phyloP scores from a whole-genome alignment of 2,329 filamentous ascomycete genomes.

The Talaromyces sp. region DNA sequence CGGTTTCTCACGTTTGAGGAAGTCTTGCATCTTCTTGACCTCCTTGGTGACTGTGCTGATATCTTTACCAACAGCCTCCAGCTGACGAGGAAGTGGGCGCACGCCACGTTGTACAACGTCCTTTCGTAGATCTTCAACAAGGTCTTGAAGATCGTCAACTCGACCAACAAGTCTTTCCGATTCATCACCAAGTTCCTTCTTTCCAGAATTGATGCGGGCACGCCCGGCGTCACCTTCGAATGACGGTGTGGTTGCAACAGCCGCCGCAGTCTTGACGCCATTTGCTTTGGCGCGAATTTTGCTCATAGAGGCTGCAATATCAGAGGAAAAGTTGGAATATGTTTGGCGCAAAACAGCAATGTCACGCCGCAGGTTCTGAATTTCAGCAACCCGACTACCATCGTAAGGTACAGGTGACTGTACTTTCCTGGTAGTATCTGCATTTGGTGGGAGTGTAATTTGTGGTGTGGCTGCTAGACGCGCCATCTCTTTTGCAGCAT shows the following conservation, averaged over 20 bases:
- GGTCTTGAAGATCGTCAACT: conserved; percentile 95
- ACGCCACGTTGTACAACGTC: conserved; percentile 93
- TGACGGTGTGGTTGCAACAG: conserved; percentile 66
- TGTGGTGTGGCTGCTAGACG: conserved; percentile 54
- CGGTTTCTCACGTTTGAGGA: conserved; percentile 85
- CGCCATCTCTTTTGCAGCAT: conserved; percentile 83
- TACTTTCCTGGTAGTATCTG: conserved; percentile 24
- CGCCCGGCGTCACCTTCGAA: conserved; percentile 77
- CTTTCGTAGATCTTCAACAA: conserved; percentile 94
- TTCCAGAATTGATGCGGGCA: conserved; percentile 77
- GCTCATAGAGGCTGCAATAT: conserved; percentile 84
- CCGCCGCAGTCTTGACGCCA: conserved; percentile 72
- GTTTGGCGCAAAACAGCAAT: conserved; percentile 89
- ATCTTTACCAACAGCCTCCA: conserved; percentile 85
- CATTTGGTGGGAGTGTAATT: conserved; percentile 31
- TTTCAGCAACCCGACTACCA: conserved; percentile 66
- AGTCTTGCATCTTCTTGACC: conserved; percentile 91
- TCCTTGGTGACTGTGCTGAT: conserved; percentile 77
- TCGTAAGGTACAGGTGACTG: conserved; percentile 37
- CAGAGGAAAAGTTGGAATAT: conserved; percentile 84
- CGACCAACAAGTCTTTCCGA: conserved; percentile 86
- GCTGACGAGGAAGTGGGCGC: conserved; percentile 80
- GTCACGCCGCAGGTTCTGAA: conserved; percentile 80
- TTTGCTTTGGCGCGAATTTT: conserved; percentile 76
- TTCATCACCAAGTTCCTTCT: conserved; percentile 80